These are phyloP conservation scores for Oryza glaberrima DNA, from an alignment of 176 grass and related monocot genomes.

Conservation along the genomic window DNA sequence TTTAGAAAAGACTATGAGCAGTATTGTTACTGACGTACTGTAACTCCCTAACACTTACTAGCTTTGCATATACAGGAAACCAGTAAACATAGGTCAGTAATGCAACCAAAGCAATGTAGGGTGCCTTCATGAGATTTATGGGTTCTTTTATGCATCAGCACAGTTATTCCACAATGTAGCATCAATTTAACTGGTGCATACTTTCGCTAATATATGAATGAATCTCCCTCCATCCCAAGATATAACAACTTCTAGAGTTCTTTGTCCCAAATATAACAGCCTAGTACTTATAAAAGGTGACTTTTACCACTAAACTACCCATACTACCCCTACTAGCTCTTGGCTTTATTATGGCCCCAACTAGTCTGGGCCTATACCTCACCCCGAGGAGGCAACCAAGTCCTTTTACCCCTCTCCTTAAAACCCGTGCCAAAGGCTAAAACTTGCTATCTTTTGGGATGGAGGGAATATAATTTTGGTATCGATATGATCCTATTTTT, in stretches of 20 bases:
- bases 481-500: neutral
- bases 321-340: too few relatives aligned
- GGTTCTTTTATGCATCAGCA: conserved; percentile 21
- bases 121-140: conserved; percentile 9
- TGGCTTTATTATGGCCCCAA: too few relatives aligned
- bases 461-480: neutral
- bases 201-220: conserved; percentile 27
- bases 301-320: too few relatives aligned
- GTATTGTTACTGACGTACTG: conserved; percentile 11
- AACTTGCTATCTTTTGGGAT: too few relatives aligned
- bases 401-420: too few relatives aligned
- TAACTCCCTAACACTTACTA: conserved; percentile 8
- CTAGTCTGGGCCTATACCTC: too few relatives aligned
- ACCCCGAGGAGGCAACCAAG: too few relatives aligned
- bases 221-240: neutral
- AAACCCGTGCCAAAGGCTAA: too few relatives aligned
- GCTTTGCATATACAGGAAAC: conserved; percentile 23
- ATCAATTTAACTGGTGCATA: conserved; percentile 13
- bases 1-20: conserved; percentile 26
- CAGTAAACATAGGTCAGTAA: conserved; percentile 15
- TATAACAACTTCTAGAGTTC: too few relatives aligned
- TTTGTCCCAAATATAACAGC: too few relatives aligned
- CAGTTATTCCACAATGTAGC: neutral
- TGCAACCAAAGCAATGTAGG: conserved; percentile 10
- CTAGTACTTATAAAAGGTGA: too few relatives aligned